Evolutionary conservation across 169 alveolate genomes (phyloP), one percentile per base, ranked within the genome.

Genomic region (Cyclospora cayetanensis): DNA sequence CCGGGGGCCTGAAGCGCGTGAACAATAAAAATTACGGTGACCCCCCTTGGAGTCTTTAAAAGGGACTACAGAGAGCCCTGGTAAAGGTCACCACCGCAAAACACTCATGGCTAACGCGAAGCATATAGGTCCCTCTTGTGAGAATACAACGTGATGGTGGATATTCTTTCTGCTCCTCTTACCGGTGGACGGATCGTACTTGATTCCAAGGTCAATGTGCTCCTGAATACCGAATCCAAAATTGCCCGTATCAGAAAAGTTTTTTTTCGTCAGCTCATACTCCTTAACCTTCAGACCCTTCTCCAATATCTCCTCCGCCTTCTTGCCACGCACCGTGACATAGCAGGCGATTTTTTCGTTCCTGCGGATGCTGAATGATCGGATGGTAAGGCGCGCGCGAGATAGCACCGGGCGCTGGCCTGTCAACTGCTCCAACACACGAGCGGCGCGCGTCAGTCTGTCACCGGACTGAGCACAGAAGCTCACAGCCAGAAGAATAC

Each of bases 221-320:
- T 99, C 99, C 93, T 98, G 98, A 94, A 99, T 99, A 83, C 99
- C 99, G 94, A 99, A 99, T 1, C 99, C 99, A 94, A 99, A 99
- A 97, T 98, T 98, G 46, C 94, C 99, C 85, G 99, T 98, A 63
- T 98, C 96, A 22, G 99, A 98, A 96, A 99, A 99, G 95, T 98
- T 98, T 90, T 96, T 96, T 96, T 96, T 97, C 94, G 97, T 97
- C 70, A 99, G 97, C 96, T 99, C 99, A 96, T 98, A 98, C 94
- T 99, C 99, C 97, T 99, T 99, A 72, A 99, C 99, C 97, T 98
- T 99, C 91, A 99, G 97, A 55, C 99, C 99, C 93, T 98, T 97
- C 95, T 99, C 99, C 74, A 99, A 97, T 50, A 99, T 97, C 93
- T 99, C 99, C 90, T 97, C 98, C 3, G 99, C 99, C 97, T 99